A percentile compares a stretch with the other conserved stretches of the same genome.
phyloP scores from a whole-genome alignment of 148 eudicot genomes.

The Fagopyrum homotropicum region DNA sequence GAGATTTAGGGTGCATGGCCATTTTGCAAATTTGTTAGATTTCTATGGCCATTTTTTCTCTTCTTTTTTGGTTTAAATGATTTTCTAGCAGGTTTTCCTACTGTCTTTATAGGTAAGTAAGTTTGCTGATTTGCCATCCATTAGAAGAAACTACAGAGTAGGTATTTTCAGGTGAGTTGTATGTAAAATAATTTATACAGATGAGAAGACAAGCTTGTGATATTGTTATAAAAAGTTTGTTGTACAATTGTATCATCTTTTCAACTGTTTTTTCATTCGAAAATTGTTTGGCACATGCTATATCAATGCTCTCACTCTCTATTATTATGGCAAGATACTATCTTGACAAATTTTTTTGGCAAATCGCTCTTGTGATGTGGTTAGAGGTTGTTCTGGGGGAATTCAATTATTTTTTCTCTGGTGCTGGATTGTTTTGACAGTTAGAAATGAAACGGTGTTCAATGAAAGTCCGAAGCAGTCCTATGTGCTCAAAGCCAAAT shows the following conservation, averaged over 20 bases:
- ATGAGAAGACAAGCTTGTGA: conserved; percentile 8
- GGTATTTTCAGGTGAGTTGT: conserved; percentile 10
- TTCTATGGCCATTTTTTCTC: conserved; percentile 8
- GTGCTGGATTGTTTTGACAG: too few species aligned
- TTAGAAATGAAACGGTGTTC: too few species aligned
- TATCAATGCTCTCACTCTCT: too few species aligned
- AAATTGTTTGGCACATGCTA: too few species aligned
- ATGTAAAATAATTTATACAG: conserved; percentile 13
- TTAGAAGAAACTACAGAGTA: conserved; percentile 9
- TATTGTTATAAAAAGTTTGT: neutral
- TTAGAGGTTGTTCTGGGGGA: too few species aligned
- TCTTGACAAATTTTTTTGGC: too few species aligned
- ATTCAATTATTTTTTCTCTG: too few species aligned
- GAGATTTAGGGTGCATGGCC: conserved; percentile 10
- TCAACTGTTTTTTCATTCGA: too few species aligned
- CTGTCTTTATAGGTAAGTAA: neutral
- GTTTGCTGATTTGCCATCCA: conserved; percentile 9
- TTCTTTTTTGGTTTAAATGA: neutral
- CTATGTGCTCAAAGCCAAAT: conserved; percentile 62
- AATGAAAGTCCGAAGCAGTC: too few species aligned
- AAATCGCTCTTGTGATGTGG: too few species aligned
- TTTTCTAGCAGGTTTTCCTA: neutral
- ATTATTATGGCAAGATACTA: too few species aligned
- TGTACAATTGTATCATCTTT: too few species aligned
- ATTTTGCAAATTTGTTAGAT: conserved; percentile 10